A percentile compares a stretch with the other conserved stretches of the same genome.
Conservation (phyloP, 371 early-diverging fungal species). For the Cokeromyces recurvatus region DNA sequence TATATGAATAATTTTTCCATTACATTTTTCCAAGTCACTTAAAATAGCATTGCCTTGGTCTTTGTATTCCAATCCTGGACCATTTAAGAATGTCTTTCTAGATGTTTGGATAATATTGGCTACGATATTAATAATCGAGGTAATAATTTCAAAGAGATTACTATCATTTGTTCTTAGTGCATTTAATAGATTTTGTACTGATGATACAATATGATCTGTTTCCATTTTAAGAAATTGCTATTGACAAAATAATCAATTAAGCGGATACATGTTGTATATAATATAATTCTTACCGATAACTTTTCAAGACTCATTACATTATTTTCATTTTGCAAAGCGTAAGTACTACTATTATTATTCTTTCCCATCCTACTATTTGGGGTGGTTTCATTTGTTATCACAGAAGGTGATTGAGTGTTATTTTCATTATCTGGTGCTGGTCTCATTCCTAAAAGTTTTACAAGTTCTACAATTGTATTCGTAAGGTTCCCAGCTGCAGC, state of each 20-base stretch:
- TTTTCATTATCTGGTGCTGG: too few relatives aligned
- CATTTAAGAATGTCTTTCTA: slow-evolving; percentile 37
- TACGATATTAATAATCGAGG: slow-evolving; percentile 60
- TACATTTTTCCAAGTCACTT: slow-evolving; percentile 63
- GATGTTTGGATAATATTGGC: slow-evolving; percentile 38
- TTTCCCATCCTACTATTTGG: too few relatives aligned
- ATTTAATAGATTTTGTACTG: slow-evolving; percentile 76
- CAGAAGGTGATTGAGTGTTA: too few relatives aligned
- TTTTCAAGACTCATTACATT: neutral
- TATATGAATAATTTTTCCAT: slow-evolving; percentile 66
- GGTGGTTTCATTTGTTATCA: too few relatives aligned
- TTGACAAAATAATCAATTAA: too few relatives aligned
- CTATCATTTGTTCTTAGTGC: slow-evolving; percentile 55
- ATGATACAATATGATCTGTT: slow-evolving; percentile 82
- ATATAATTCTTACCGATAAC: neutral
- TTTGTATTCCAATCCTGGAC: slow-evolving; percentile 35
- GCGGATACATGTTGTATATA: too few relatives aligned
- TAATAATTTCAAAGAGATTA: slow-evolving; percentile 44
- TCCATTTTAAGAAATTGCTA: slow-evolving; percentile 77
- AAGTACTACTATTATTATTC: too few relatives aligned
- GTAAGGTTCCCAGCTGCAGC: slow-evolving; percentile 75
- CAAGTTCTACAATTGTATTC: slow-evolving; percentile 71
- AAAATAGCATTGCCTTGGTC: slow-evolving; percentile 53
- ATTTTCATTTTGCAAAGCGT: too few relatives aligned
- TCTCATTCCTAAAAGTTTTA: slow-evolving; percentile 58